Percentiles rank a stretch among this genome's conserved stretches.
These are phyloP conservation scores for Rhinocladiella mackenziei DNA, from an alignment of 2,329 filamentous ascomycete species.

Conservation along the genomic window DNA sequence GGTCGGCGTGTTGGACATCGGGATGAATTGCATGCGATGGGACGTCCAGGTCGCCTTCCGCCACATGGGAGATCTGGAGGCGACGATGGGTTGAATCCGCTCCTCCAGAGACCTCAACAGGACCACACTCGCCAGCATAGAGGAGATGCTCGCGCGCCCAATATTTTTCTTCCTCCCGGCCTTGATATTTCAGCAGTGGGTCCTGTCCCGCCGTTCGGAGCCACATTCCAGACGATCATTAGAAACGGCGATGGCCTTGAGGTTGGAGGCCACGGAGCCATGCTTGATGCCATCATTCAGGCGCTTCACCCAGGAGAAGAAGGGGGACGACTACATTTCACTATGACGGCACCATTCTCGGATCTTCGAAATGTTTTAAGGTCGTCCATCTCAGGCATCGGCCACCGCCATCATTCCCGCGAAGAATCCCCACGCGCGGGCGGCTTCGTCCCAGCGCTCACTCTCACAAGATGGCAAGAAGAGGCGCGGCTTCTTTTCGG, in stretches of 20 bases:
- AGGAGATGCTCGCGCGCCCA: constrained; percentile 34
- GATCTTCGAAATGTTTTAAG: constrained; percentile 20
- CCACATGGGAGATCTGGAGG: constrained; percentile 51
- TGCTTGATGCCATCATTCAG: constrained; percentile 52
- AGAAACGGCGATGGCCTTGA: constrained; percentile 11
- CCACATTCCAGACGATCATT: constrained; percentile 17
- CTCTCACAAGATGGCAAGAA: constrained; percentile 77
- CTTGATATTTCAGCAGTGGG: constrained; percentile 10
- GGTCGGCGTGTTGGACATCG: constrained; percentile 43
- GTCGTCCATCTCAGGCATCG: constrained; percentile 48
- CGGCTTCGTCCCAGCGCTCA: constrained; percentile 67
- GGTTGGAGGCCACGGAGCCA: constrained; percentile 33
- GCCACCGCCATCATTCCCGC: constrained; percentile 45
- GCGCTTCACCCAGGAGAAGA: constrained; percentile 48
- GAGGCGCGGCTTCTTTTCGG: constrained; percentile 86
- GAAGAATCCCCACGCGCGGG: constrained; percentile 64
- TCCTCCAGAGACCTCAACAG: constrained; percentile 63
- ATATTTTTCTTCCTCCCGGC: constrained; percentile 13
- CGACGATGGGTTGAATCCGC: constrained; percentile 82
- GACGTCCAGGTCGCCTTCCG: constrained; percentile 16
- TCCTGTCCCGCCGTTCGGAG: constrained; percentile 14
- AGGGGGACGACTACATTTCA: constrained; percentile 50
- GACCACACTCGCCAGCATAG: constrained; percentile 31
- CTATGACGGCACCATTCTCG: constrained; percentile 36
- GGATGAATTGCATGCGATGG: constrained; percentile 17